Base-by-base conservation (phyloP, 441 rosid species). In the Euphorbia schlechtendalii region DNA sequence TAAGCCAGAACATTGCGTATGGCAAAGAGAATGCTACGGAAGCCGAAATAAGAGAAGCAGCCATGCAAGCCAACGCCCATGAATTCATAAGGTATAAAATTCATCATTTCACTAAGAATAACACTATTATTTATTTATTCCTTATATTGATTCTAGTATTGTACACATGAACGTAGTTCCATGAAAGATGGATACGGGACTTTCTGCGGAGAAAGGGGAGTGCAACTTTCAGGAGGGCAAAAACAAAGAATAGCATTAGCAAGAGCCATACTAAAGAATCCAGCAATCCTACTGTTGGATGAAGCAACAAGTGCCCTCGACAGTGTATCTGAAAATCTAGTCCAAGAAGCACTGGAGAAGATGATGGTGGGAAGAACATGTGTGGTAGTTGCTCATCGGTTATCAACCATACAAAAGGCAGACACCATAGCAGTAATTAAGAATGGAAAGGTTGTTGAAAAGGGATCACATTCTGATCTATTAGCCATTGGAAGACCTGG, bases 201-300 rank as follows among this genome's bases (percentile, higher is more conserved):
- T 0, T 73, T 65, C 30, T 81, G 82, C 14, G 86, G 84, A 55
- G 81, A 74, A 68, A 74, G 84, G 71, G 84, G 82, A 60, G 79
- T 73, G 20, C 81, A 78, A 24, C 63, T 80, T n/a, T 80, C 86
- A 4, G 84, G 86, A 48, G 86, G 86, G 21, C 84, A 82, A 69
- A 82, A 76, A 59, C 84, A 82, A 71, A 74, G 84, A 28, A 74
- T 80, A 22, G 81, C 80, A 2, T 38, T 82, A 20, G 86, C 86
- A 15, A 67, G 80, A 56, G 80, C 81, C 7, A 74, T 78, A 22
- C 73, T 74, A 58, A 80, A 78, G 70, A 71, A 74, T 69, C 86
- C 78, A 0, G 58, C 57, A 24, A 74, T 80, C 56, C 74, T 82
- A 4, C 74, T 77, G 24, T 13, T 77, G 17, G 82, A 79, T 20